Evolutionary conservation across 768 basidiomycete genomes (phyloP), one percentile per base, ranked within the genome.

Genomic region (Neoboletus magnificus): DNA sequence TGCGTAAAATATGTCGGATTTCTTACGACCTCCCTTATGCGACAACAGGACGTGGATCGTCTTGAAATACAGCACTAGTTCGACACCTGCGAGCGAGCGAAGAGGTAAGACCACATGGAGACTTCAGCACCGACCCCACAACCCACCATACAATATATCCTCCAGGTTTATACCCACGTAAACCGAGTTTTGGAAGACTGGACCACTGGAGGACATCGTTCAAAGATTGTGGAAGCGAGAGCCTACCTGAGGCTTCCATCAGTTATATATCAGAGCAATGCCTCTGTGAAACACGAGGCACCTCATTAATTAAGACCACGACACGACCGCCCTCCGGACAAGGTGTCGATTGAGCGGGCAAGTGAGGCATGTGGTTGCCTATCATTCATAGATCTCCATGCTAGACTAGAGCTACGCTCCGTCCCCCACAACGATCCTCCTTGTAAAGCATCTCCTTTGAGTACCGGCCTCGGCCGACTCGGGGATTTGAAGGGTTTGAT

Each of bases 101-200:
- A 30, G 11, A 20, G 5, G n/a, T 45, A 8, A 56, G 46, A 32
- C 29, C 2, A 0, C 7, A 12, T 3, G 9, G 3, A 23, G 4
- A 13, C 12, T n/a, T 18, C 30, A 29, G 32, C 15, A 15, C 18
- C 16, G 12, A 29, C 27, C 8, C 1, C 1, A 15, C 12, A 1
- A 54, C 62, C 48, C 49, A 64, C 66, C 66, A 55, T 67, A 69
- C 50, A 67, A 41, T 23, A 69, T 59, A 23, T 66, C n/a, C 29
- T 67, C 18, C 8, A 69, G 7, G 47, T 59, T 69, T 13, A 67
- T 69, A 47, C 58, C 66, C 37, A 67, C 59, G 13, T 67, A 67
- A 8, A 69, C 33, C 9, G 63, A 40, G 11, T 52, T 60, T 37
- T 63, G 63, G 37, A 66, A 68, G n/a, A 63, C 30, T 1, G 61